Base-by-base conservation (phyloP, 2,329 filamentous ascomycete species). In the Colletotrichum horii region DNA sequence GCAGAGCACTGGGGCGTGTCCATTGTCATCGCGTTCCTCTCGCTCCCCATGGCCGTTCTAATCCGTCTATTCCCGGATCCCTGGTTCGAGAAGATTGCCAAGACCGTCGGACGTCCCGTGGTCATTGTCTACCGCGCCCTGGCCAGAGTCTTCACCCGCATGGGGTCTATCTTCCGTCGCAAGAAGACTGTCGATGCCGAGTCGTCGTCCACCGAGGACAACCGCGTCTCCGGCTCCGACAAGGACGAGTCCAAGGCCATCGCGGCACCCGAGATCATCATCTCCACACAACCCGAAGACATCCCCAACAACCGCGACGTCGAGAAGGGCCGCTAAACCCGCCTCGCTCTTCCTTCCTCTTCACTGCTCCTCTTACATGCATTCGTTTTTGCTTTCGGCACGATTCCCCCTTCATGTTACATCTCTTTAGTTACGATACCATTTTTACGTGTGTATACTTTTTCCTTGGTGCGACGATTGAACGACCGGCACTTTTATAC, bases 81-180 rank as follows among this genome's bases (percentile, higher is more conserved):
- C 6, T 83, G 82, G 81, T 86, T 86, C 60, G 96, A 98, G 90
- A 99, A 99, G 81, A 99, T 99, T 78, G 97, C 99, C 96, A 99
- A 98, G 78, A 99, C 97, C 86, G 96, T 98, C 22, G 97, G 97
- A 88, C 98, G 99, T 3, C 97, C 97, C 19, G 97, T 99, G 2
- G 97, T 98, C 78, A 96, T 92, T 26, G 97, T 99, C 91, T 99
- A 76, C 70, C 84, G 80, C 28, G 78, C 69, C 24, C 80, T 83
- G 15, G 81, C 80, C 3, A 75, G n/a, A 34, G 74, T 78, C 8
- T 82, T 84, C 26, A 36, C 36, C 34, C 34, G 64, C 19, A 11
- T 74, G n/a, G 74, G 70, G 16, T 30, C 43, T 36, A 65, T 69
- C 15, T 76, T 76, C 70, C 64, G 58, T 9, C 74, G 74, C 65